Evolutionary conservation across 208 protist species (phyloP).

Genomic region (Strigomonas galati): DNA sequence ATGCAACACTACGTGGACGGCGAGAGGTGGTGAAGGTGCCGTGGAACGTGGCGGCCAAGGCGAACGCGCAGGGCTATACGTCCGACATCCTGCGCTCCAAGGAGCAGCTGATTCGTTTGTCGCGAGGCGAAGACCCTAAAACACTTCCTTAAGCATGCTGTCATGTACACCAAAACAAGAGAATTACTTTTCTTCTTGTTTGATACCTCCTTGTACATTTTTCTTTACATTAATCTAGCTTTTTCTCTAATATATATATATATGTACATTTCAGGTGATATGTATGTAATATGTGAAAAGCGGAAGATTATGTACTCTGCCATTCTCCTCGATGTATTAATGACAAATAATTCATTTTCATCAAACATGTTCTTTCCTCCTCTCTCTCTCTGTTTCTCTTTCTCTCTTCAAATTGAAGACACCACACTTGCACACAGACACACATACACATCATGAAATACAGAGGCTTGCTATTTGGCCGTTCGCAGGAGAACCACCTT

Average conservation of each 20-base stretch:
- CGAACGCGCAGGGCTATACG: slow-evolving; percentile 62
- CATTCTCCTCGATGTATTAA: no score
- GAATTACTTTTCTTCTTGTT: slow-evolving; percentile 9
- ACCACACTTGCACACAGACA: no score
- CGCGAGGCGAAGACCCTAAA: slow-evolving; percentile 79
- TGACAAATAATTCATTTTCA: no score
- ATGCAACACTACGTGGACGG: slow-evolving; percentile 11
- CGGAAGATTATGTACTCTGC: no score
- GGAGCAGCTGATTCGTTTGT: slow-evolving; percentile 79
- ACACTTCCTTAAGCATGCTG: slow-evolving; percentile 59
- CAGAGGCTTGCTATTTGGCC: no score
- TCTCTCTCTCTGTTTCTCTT: no score
- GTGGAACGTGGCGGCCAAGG: slow-evolving; percentile 72
- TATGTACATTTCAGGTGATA: not conserved
- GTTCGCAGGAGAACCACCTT: no score
- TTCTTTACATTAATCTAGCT: not conserved
- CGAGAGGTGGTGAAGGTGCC: slow-evolving; percentile 81
- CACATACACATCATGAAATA: no score
- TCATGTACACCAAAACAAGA: slow-evolving; percentile 14
- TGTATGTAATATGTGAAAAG: not conserved
- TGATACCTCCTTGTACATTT: not conserved
- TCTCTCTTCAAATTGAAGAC: no score
- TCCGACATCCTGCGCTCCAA: slow-evolving; percentile 75
- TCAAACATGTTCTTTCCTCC: no score
- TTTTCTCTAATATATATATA: not conserved